Conservation (phyloP, 2,329 filamentous ascomycete genomes). For the Dactylellina sp. region DNA sequence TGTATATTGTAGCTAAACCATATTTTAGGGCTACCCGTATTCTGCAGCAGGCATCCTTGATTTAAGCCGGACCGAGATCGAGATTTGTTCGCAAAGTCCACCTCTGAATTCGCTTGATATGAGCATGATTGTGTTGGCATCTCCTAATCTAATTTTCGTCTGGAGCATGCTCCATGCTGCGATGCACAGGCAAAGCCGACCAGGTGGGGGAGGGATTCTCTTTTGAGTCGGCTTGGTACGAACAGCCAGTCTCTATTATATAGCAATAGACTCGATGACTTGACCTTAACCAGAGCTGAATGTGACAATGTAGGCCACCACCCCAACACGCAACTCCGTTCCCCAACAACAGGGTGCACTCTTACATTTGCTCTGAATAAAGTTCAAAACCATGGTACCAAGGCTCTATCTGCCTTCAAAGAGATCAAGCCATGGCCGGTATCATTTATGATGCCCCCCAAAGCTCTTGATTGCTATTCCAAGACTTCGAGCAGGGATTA, state of each 20-base stretch:
- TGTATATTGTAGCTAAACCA: too few relatives aligned
- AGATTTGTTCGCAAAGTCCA: too few relatives aligned
- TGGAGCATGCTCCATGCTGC: too few relatives aligned
- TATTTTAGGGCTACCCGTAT: too few relatives aligned
- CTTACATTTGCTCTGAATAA: background rate
- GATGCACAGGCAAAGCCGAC: background rate
- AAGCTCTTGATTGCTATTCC: slow-evolving; percentile 10
- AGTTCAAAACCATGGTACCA: background rate
- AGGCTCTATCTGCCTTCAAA: slow-evolving; percentile 16
- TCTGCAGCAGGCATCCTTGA: too few relatives aligned
- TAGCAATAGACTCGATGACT: slow-evolving; percentile 2
- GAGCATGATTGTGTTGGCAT: too few relatives aligned
- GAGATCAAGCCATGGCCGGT: background rate
- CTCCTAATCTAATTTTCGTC: too few relatives aligned
- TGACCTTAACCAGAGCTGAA: slow-evolving; percentile 16
- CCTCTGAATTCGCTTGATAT: too few relatives aligned
- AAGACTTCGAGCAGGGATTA: slow-evolving; percentile 1
- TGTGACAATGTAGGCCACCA: background rate
- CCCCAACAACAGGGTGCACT: background rate
- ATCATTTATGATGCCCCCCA: background rate
- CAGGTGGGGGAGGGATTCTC: too few relatives aligned
- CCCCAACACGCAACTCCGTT: background rate
- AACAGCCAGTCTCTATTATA: slow-evolving; percentile 10
- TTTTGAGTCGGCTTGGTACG: too few relatives aligned
- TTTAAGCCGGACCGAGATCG: too few relatives aligned